These are phyloP conservation scores for Hawksworthiomyces lignivorus DNA, from an alignment of 2,329 filamentous ascomycete genomes.

Conservation along the genomic window DNA sequence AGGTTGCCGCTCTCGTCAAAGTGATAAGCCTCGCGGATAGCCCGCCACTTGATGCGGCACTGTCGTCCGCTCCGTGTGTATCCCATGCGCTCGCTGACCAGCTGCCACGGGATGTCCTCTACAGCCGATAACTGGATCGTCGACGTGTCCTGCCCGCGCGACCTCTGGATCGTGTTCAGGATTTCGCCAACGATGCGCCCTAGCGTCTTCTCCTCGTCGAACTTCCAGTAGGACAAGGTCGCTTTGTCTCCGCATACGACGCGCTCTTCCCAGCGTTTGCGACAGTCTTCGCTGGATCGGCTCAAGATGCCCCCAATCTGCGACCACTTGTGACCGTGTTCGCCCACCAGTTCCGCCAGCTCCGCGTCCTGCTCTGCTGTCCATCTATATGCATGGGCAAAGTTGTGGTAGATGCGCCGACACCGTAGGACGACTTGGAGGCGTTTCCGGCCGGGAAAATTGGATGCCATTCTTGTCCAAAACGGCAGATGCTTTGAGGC, in stretches of 20 bases:
- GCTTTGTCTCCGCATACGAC: constrained; percentile 48
- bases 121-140: constrained; percentile 25
- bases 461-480: constrained; percentile 41
- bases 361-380: constrained; percentile 49
- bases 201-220: constrained; percentile 51
- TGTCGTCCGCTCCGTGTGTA: constrained; percentile 57
- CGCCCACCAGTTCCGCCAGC: constrained; percentile 37
- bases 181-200: constrained; percentile 44
- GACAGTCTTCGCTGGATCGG: constrained; percentile 56
- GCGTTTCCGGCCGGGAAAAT: constrained; percentile 42
- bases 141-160: constrained; percentile 24
- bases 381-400: constrained; percentile 52
- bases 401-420: constrained; percentile 60
- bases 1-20: constrained; percentile 7
- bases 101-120: constrained; percentile 57
- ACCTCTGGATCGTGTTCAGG: constrained; percentile 38
- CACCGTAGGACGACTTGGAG: constrained; percentile 49
- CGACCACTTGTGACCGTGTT: constrained; percentile 52
- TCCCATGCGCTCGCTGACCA: constrained; percentile 55
- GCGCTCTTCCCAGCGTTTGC: constrained; percentile 65
- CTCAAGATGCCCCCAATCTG: constrained; percentile 54
- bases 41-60: constrained; percentile 60
- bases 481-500: constrained; percentile 30
- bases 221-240: constrained; percentile 49
- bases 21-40: constrained; percentile 14